phyloP scores from a whole-genome alignment of 805 yeast species.

The Limtongozyma cylindracea region DNA sequence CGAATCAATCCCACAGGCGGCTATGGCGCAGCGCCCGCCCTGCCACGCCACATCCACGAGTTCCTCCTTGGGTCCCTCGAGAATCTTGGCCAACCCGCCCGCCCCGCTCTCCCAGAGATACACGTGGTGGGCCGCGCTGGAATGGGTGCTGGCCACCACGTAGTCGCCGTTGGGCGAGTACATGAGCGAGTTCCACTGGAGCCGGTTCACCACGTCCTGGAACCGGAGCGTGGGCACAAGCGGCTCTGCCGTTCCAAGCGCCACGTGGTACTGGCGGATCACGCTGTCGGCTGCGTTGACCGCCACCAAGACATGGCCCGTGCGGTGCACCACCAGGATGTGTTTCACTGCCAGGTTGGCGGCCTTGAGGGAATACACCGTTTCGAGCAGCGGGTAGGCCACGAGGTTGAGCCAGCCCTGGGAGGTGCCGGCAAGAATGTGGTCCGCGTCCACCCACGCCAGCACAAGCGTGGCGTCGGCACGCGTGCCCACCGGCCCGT shows the following conservation, averaged over 20 bases:
- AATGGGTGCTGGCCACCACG: slow-evolving; percentile 71
- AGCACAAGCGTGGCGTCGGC: slow-evolving; percentile 2
- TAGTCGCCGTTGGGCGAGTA: slow-evolving; percentile 60
- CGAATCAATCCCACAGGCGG: slow-evolving; percentile 66
- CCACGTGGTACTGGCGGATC: slow-evolving; percentile 34
- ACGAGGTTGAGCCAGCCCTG: slow-evolving; percentile 51
- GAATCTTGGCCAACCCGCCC: slow-evolving; percentile 72
- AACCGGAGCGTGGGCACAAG: slow-evolving; percentile 34
- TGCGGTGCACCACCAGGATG: no score
- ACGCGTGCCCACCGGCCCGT: no score
- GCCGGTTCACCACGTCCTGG: slow-evolving; percentile 71
- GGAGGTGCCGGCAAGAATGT: slow-evolving; percentile 50
- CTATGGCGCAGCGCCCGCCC: slow-evolving; percentile 41
- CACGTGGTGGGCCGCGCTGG: slow-evolving; percentile 62
- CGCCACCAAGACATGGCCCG: slow-evolving; percentile 41
- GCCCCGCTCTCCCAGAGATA: slow-evolving; percentile 81
- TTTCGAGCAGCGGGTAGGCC: slow-evolving; percentile 5
- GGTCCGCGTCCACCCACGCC: slow-evolving; percentile 7
- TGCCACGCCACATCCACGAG: slow-evolving; percentile 77
- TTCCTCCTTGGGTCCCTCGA: slow-evolving; percentile 83
- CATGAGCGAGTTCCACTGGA: slow-evolving; percentile 70
- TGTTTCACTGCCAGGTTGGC: slow-evolving; percentile 49
- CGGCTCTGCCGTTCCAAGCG: no score
- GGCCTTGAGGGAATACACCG: slow-evolving; percentile 25
- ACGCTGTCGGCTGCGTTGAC: slow-evolving; percentile 60